Evolutionary conservation across 2,329 filamentous ascomycete genomes (phyloP).

Genomic region (Cladosporium sp.): DNA sequence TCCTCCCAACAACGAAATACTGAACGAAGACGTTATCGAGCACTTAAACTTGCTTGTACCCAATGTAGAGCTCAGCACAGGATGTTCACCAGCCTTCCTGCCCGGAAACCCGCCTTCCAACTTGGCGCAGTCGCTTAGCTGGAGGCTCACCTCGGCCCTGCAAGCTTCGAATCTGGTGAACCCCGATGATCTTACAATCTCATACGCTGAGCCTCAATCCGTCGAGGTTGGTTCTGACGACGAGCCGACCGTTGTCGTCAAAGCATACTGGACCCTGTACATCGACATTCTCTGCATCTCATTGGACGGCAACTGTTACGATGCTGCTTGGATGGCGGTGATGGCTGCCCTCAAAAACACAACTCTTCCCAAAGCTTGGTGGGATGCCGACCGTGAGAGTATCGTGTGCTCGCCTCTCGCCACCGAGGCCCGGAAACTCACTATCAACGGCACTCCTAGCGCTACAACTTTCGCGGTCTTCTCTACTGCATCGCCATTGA

Average conservation of each 20-base stretch:
- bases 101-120: constrained; percentile 79
- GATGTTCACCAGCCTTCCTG: constrained; percentile 80
- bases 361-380: constrained; percentile 73
- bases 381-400: constrained; percentile 77
- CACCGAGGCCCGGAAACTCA: constrained; percentile 56
- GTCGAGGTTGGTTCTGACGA: constrained; percentile 44
- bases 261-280: constrained; percentile 92
- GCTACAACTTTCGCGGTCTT: constrained; percentile 79
- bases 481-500: constrained; percentile 53
- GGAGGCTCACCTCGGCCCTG: constrained; percentile 73
- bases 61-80: constrained; percentile 89
- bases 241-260: constrained; percentile 55
- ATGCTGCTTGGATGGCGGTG: constrained; percentile 83
- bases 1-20: constrained; percentile 43
- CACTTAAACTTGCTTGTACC: constrained; percentile 76
- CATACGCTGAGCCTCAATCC: constrained; percentile 44
- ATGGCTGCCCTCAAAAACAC: constrained; percentile 79
- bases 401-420: constrained; percentile 71
- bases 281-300: constrained; percentile 95
- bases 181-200: constrained; percentile 69
- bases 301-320: constrained; percentile 87
- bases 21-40: constrained; percentile 39
- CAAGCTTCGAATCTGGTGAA: constrained; percentile 69
- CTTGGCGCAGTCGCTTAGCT: constrained; percentile 81
- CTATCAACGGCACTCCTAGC: constrained; percentile 67